phyloP scores from a whole-genome alignment of 2,329 filamentous ascomycete genomes.

The Diaporthe citrichinensis region DNA sequence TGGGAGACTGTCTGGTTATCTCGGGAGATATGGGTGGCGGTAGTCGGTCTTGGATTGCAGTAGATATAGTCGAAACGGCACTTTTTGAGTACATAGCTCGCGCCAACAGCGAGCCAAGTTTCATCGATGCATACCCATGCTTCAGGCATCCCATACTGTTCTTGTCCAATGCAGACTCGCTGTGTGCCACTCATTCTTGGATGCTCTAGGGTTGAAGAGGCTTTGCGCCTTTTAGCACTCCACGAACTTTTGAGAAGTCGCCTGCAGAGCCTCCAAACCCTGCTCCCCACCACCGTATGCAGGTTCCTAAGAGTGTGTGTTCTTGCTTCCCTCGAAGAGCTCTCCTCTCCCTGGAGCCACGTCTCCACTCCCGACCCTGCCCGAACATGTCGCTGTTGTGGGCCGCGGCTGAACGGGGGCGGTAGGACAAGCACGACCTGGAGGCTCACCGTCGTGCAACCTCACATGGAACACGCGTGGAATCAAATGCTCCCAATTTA shows the following conservation, averaged over 20 bases:
- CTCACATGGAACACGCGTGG: neutral
- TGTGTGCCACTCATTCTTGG: neutral
- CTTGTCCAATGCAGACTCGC: neutral
- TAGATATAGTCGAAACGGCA: neutral
- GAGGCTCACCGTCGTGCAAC: neutral
- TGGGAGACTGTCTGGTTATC: neutral
- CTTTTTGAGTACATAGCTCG: conserved; percentile 14
- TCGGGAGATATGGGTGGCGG: neutral
- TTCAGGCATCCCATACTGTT: neutral
- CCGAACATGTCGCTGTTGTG: neutral
- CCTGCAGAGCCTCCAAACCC: neutral
- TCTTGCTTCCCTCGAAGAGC: neutral
- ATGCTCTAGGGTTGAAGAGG: neutral
- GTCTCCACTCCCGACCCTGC: neutral
- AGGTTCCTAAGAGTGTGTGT: neutral
- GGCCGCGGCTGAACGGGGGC: neutral
- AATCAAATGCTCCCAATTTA: neutral
- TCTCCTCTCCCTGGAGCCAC: too few relatives aligned
- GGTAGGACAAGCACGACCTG: neutral
- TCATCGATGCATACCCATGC: neutral
- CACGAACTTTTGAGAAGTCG: neutral
- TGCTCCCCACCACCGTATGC: too few relatives aligned
- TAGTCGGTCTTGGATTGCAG: neutral
- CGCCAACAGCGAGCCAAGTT: neutral
- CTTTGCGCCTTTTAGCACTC: neutral